These are phyloP conservation scores for Phaeosphaeria sp. DNA, from an alignment of 2,329 filamentous ascomycete genomes.

Conservation along the genomic window DNA sequence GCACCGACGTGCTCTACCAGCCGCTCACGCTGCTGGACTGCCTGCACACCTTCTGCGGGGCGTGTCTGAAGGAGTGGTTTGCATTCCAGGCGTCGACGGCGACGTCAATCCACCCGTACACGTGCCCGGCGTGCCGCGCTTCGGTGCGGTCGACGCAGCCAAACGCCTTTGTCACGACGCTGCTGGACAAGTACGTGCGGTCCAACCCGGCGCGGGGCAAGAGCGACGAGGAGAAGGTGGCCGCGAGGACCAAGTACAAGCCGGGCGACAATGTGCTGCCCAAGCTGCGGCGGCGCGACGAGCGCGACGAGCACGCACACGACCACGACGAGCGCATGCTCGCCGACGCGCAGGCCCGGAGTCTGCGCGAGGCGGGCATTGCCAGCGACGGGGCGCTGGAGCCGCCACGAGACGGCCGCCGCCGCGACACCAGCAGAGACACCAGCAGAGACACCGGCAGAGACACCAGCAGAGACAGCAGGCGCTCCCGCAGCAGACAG, in stretches of 20 bases:
- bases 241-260: constrained; percentile 77
- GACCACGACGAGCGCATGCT: constrained; percentile 73
- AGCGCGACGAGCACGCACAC: constrained; percentile 69
- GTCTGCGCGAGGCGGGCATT: constrained; percentile 71
- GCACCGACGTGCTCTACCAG: constrained; percentile 91
- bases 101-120: constrained; percentile 67
- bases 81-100: constrained; percentile 72
- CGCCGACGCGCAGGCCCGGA: constrained; percentile 74
- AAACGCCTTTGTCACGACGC: constrained; percentile 87
- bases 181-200: constrained; percentile 85
- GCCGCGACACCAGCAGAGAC: constrained; percentile 45
- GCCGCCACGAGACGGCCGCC: constrained; percentile 37
- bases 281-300: constrained; percentile 56
- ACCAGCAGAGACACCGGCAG: constrained; percentile 14
- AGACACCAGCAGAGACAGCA: constrained; percentile 33
- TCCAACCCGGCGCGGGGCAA: constrained; percentile 79
- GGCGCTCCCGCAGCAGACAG: constrained; percentile 35
- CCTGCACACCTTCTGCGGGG: constrained; percentile 94
- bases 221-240: constrained; percentile 73
- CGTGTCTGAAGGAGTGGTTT: constrained; percentile 97
- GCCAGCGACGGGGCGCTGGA: constrained; percentile 37
- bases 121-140: constrained; percentile 91
- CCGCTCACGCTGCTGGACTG: constrained; percentile 91
- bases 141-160: constrained; percentile 84
- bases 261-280: constrained; percentile 83